Base-by-base conservation (phyloP, 2,329 filamentous ascomycete genomes). In the Chrysosporium queenslandicum region DNA sequence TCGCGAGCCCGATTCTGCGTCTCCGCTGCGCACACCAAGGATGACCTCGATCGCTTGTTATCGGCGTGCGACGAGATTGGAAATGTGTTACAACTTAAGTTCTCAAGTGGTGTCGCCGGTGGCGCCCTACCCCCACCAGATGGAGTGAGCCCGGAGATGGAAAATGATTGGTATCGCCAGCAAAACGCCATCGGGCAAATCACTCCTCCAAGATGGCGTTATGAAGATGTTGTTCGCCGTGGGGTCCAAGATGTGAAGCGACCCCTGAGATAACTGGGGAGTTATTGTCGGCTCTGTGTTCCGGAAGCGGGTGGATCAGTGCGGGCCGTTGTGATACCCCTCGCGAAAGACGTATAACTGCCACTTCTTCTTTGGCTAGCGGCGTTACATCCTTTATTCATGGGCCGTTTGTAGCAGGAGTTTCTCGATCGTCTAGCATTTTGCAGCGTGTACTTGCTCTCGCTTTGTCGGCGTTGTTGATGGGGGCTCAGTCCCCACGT, bases 1-100 rank as follows among this genome's bases (percentile, higher is more conserved):
- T 96, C 91, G 18, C 86, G 92, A 58, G 92, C 88, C 47, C 86
- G 92, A 45, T 96, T 98, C 80, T 98, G 92, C 67, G 82, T 98
- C 50, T 95, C 89, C 2, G 83, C 92, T 1, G 88, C 92, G 1
- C 92, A 98, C 75, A 98, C 94, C 71, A 98, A 98, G 75, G 92
- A 98, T 47, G 92, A 98, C 67, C 79, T 98, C 62, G 92, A 98
- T 68, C 83, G 91, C 46, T 74, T 98, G 54, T 75, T 98, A 47
- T 77, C 81, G 3, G 92, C 92, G 14, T 97, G 91, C 63, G 88
- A 97, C 64, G 87, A 97, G 69, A 82, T 96, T 53, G 90, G 91
- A 53, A 87, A 95, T 59, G 79, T 94, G 20, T 74, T 98, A 52
- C 90, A 97, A 70, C 78, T 98, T 66, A 97, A 96, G 74, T 96